Conservation (phyloP, 2,329 filamentous ascomycete species). For the Trichoderma koningiopsis region DNA sequence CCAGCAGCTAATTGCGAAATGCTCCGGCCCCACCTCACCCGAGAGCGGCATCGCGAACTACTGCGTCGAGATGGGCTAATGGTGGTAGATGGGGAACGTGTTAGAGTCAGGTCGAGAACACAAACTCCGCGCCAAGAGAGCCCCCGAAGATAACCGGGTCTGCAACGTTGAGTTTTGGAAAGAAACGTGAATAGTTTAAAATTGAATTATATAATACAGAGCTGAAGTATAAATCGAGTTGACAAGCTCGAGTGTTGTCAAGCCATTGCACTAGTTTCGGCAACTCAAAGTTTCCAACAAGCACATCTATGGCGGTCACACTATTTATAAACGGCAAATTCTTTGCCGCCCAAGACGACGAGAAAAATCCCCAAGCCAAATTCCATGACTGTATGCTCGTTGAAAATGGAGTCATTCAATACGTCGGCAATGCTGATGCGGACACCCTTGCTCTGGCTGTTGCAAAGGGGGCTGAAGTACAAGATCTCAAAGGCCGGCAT, state of each 20-base stretch:
- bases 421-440: conserved; percentile 1
- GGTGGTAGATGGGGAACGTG: not conserved
- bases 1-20: not conserved
- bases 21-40: conserved; percentile 12
- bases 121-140: not conserved
- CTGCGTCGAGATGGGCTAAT: conserved; percentile 4
- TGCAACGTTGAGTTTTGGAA: not conserved
- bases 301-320: not conserved
- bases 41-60: not conserved
- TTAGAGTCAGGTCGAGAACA: not conserved
- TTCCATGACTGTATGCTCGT: conserved; percentile 19
- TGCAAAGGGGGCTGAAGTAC: not conserved
- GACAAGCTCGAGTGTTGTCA: not conserved
- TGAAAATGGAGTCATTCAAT: conserved; percentile 13
- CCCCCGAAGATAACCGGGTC: conserved; percentile 11
- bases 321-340: conserved; percentile 18
- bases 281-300: not conserved
- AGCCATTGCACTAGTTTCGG: not conserved
- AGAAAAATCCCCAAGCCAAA: not conserved
- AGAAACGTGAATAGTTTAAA: not conserved
- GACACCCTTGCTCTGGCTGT: not conserved
- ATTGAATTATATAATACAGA: not conserved
- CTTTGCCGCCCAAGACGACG: not conserved
- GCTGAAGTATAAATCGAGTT: not conserved
- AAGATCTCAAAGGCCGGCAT: conserved; percentile 6